Evolutionary conservation across 1,139 yeast species (phyloP).

Genomic region (Eremothecium coryli): DNA sequence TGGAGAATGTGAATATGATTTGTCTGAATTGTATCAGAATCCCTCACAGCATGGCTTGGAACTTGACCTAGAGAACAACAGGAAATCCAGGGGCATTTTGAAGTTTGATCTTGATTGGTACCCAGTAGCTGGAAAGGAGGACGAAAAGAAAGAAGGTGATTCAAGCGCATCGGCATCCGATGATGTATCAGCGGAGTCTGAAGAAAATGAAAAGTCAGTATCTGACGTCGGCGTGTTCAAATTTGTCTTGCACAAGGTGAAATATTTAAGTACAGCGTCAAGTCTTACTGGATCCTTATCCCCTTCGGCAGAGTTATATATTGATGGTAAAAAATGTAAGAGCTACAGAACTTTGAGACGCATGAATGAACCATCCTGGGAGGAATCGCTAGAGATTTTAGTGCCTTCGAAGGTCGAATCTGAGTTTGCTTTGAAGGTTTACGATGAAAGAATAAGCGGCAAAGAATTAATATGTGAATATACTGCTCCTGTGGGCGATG

Average conservation of each 20-base stretch:
- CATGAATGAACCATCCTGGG: constrained; percentile 66
- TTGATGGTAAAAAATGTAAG: constrained; percentile 47
- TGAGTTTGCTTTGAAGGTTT: constrained; percentile 44
- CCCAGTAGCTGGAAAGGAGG: constrained; percentile 40
- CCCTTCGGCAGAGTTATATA: constrained; percentile 58
- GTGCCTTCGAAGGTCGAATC: constrained; percentile 52
- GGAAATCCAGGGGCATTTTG: constrained; percentile 50
- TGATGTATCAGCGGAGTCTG: constrained; percentile 12
- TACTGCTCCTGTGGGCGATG: constrained; percentile 47
- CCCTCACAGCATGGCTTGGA: constrained; percentile 28
- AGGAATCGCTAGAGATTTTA: constrained; percentile 50
- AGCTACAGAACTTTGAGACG: constrained; percentile 53
- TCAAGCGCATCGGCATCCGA: constrained; percentile 2
- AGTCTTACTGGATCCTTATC: constrained; percentile 63
- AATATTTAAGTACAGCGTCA: constrained; percentile 52
- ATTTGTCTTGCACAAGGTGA: constrained; percentile 62
- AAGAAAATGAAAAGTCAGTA: constrained; percentile 23
- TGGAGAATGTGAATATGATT: constrained; percentile 49
- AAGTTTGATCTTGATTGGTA: constrained; percentile 57
- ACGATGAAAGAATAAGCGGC: constrained; percentile 40
- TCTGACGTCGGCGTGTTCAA: constrained; percentile 68
- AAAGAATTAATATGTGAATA: constrained; percentile 35
- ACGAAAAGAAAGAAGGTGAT: constrained; percentile 7
- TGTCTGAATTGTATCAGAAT: constrained; percentile 51
- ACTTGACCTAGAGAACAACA: constrained; percentile 37